A percentile compares a stretch with the other conserved stretches of the same genome.
Evolutionary conservation across 306 rosid species (phyloP).

Genomic region (Urtica urens): DNA sequence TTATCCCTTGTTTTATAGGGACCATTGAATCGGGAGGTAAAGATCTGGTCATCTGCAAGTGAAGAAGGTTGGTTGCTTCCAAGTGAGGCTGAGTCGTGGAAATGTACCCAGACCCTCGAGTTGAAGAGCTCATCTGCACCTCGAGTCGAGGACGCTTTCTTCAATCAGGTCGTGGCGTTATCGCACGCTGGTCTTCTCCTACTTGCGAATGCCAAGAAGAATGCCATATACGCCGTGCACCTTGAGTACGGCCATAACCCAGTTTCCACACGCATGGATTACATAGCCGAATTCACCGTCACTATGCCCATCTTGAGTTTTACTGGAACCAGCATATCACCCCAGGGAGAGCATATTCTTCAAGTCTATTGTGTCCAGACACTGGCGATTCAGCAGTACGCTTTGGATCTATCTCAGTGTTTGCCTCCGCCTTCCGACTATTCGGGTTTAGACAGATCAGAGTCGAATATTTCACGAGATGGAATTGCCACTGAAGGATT

Average conservation of each 20-base stretch:
- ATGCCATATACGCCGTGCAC: slow-evolving; percentile 95
- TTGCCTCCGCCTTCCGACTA: slow-evolving; percentile 80
- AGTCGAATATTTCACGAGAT: slow-evolving; percentile 54
- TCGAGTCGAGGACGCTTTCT: slow-evolving; percentile 71
- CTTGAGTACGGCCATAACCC: slow-evolving; percentile 80
- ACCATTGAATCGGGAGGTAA: slow-evolving; percentile 83
- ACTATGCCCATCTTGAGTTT: slow-evolving; percentile 96
- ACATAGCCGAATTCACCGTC: slow-evolving; percentile 86
- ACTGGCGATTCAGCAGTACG: slow-evolving; percentile 96
- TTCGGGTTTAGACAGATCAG: slow-evolving; percentile 55
- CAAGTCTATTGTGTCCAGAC: slow-evolving; percentile 99
- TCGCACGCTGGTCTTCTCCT: slow-evolving; percentile 91
- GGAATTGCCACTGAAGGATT: slow-evolving; percentile 49
- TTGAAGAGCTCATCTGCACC: slow-evolving; percentile 77
- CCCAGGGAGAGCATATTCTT: slow-evolving; percentile 67
- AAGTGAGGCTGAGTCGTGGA: slow-evolving; percentile 79
- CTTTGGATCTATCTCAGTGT: slow-evolving; percentile 89
- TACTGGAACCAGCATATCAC: slow-evolving; percentile 78
- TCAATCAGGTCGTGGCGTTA: slow-evolving; percentile 84
- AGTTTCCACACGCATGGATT: slow-evolving; percentile 72
- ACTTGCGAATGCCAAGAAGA: slow-evolving; percentile 98
- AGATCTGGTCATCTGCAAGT: slow-evolving; percentile 74
- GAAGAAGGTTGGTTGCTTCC: slow-evolving; percentile 97
- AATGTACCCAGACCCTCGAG: slow-evolving; percentile 78
- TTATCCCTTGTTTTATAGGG: too few species aligned